Conservation (phyloP, 306 rosid genomes). For the Mucuna pruriens region DNA sequence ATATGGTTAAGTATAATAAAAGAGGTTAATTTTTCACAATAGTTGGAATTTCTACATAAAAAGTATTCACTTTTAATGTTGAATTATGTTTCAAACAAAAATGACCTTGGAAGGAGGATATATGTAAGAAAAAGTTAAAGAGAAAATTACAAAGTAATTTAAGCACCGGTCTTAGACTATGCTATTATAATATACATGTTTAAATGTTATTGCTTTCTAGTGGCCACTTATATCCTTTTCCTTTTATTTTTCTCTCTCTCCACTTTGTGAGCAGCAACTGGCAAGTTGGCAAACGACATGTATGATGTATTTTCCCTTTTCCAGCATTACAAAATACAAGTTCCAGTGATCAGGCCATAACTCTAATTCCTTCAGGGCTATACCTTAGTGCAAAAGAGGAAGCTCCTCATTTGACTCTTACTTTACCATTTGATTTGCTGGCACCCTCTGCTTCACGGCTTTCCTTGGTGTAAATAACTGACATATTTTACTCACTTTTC, state of each 20-base stretch:
- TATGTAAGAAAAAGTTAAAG: neutral
- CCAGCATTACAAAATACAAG: slow-evolving; percentile 44
- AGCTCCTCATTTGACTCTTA: slow-evolving; percentile 30
- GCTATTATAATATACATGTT: neutral
- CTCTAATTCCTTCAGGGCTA: slow-evolving; percentile 41
- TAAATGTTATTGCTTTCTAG: slow-evolving; percentile 9
- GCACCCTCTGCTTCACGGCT: slow-evolving; percentile 38
- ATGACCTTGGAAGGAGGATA: too few relatives aligned
- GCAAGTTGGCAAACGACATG: slow-evolving; percentile 49
- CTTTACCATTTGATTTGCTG: slow-evolving; percentile 29
- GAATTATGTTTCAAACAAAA: too few relatives aligned
- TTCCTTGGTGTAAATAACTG: neutral
- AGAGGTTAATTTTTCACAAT: too few relatives aligned
- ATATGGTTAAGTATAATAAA: too few relatives aligned
- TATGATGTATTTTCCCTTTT: slow-evolving; percentile 42
- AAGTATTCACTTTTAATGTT: too few relatives aligned
- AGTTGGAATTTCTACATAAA: too few relatives aligned
- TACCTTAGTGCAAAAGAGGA: slow-evolving; percentile 38
- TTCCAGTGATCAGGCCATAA: slow-evolving; percentile 13
- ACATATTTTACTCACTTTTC: too few relatives aligned
- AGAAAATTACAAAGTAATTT: neutral
- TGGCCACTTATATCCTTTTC: slow-evolving; percentile 30
- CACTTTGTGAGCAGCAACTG: slow-evolving; percentile 46
- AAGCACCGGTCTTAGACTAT: neutral
- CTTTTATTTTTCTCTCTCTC: slow-evolving; percentile 23